Conservation (phyloP, 352 stramenopile species). For the Phytophthora brassicae region DNA sequence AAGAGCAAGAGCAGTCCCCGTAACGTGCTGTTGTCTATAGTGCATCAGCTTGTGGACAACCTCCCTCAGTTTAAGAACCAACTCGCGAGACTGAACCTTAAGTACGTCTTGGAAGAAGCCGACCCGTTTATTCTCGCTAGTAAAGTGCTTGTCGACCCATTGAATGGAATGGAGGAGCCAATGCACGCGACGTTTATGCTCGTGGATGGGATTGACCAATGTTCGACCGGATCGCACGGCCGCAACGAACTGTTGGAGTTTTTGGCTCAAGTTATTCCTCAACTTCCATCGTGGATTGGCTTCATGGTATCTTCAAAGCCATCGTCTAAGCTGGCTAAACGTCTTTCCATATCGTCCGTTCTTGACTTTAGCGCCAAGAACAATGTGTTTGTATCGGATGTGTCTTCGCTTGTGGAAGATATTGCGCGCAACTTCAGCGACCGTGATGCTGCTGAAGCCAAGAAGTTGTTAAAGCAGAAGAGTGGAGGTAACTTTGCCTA, state of each 20-base stretch:
- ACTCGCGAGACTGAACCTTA: slow-evolving; percentile 76
- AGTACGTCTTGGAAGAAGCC: slow-evolving; percentile 79
- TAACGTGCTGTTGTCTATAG: slow-evolving; percentile 78
- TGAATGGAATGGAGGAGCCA: slow-evolving; percentile 68
- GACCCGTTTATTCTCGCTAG: slow-evolving; percentile 63
- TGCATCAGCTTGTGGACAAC: slow-evolving; percentile 74
- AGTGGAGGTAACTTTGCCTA: slow-evolving; percentile 79
- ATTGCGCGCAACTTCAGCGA: slow-evolving; percentile 53
- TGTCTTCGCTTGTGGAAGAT: slow-evolving; percentile 54
- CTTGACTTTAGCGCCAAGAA: slow-evolving; percentile 79
- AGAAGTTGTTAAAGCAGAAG: slow-evolving; percentile 62
- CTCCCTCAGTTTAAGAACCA: slow-evolving; percentile 80
- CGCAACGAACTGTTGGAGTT: slow-evolving; percentile 77
- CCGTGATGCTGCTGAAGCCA: slow-evolving; percentile 44
- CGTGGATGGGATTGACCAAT: slow-evolving; percentile 80
- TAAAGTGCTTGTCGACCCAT: slow-evolving; percentile 78
- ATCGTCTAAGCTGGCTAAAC: slow-evolving; percentile 53
- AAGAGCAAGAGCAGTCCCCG: slow-evolving; percentile 72
- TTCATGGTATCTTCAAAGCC: slow-evolving; percentile 75
- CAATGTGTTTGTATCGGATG: slow-evolving; percentile 56
- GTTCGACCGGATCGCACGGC: slow-evolving; percentile 29
- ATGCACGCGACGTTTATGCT: slow-evolving; percentile 64
- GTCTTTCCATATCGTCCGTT: slow-evolving; percentile 66
- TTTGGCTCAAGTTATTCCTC: slow-evolving; percentile 53
- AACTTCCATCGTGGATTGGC: slow-evolving; percentile 71